Conservation (phyloP, 2,329 filamentous ascomycete genomes). For the Botryotinia convoluta region DNA sequence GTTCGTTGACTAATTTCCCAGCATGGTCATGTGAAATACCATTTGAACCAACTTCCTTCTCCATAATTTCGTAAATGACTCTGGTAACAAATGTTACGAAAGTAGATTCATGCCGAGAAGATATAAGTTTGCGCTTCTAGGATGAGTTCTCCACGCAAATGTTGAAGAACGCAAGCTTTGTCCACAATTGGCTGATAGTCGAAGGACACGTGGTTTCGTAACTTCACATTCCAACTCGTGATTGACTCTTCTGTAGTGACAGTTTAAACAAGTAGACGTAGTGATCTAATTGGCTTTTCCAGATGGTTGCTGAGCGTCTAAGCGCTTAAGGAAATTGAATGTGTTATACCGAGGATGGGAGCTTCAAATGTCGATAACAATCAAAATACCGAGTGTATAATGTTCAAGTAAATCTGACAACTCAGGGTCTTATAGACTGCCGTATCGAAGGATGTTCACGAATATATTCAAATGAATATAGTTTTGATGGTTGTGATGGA, state of each 20-base stretch:
- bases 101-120: not conserved
- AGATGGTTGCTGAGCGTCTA: not conserved
- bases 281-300: not conserved
- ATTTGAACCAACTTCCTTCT: not conserved
- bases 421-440: not conserved
- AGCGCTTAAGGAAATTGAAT: not conserved
- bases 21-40: not conserved
- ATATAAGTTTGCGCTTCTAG: not conserved
- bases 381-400: not conserved
- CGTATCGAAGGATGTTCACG: not conserved
- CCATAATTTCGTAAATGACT: constrained; percentile 5
- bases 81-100: not conserved
- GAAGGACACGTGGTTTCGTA: constrained; percentile 6
- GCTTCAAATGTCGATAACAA: not conserved
- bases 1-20: constrained; percentile 5
- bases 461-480: not conserved
- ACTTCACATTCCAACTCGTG: not conserved
- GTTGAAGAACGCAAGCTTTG: not conserved
- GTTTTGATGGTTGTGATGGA: not conserved
- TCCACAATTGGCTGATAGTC: not conserved
- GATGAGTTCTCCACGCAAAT: not conserved
- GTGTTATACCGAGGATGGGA: not conserved
- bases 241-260: not conserved
- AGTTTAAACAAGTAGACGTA: not conserved
- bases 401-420: not conserved